Evolutionary conservation across 805 yeast species (phyloP).

Genomic region (Suhomyces kilbournensis): DNA sequence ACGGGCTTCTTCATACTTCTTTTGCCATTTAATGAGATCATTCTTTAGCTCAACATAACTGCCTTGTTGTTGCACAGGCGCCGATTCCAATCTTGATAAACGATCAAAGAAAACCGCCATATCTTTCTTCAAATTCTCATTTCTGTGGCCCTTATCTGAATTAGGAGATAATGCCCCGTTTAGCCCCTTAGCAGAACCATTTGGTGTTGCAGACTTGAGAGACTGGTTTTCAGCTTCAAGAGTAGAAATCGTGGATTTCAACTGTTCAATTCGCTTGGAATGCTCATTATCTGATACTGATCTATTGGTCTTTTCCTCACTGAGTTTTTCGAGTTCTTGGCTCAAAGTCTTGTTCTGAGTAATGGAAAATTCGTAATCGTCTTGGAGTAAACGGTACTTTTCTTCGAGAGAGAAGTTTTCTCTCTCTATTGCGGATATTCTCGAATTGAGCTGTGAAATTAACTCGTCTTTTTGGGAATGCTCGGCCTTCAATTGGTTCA

Average conservation of each 20-base stretch:
- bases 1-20: constrained; percentile 48
- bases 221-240: constrained; percentile 38
- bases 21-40: constrained; percentile 48
- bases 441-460: constrained; percentile 7
- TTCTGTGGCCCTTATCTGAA: neutral
- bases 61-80: constrained; percentile 11
- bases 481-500: constrained; percentile 1
- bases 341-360: constrained; percentile 19
- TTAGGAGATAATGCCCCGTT: neutral
- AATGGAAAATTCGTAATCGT: constrained; percentile 19
- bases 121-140: constrained; percentile 13
- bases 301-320: constrained; percentile 12
- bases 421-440: constrained; percentile 5
- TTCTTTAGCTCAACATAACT: constrained; percentile 16
- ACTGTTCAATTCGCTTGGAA: constrained; percentile 24
- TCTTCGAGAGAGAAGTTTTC: constrained; percentile 11
- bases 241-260: constrained; percentile 30
- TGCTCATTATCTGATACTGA: neutral
- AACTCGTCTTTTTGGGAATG: constrained; percentile 4
- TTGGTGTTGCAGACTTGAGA: constrained; percentile 19
- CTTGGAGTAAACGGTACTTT: constrained; percentile 19
- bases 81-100: constrained; percentile 23
- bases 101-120: constrained; percentile 25
- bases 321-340: constrained; percentile 18
- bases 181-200: neutral